Conservation (phyloP, 345 rosid genomes). For the Durio zibethinus region DNA sequence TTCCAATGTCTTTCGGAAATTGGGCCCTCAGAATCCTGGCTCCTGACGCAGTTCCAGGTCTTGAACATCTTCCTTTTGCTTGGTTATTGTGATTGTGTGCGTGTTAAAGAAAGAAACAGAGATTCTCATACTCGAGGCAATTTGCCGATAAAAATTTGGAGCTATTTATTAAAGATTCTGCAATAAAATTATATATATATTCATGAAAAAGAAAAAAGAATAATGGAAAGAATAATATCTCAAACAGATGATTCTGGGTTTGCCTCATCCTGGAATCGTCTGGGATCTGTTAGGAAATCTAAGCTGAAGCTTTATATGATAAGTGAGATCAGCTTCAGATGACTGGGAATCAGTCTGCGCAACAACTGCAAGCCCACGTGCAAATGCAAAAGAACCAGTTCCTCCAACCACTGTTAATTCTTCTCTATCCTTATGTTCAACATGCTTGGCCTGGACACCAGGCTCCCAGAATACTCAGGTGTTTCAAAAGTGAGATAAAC, state of each 20-base stretch:
- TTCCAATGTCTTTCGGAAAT: too few relatives aligned
- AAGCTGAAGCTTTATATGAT: constrained; percentile 73
- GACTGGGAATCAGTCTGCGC: constrained; percentile 23
- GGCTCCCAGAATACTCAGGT: constrained; percentile 51
- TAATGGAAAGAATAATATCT: neutral
- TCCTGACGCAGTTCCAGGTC: neutral
- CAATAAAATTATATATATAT: too few relatives aligned
- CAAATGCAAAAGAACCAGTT: constrained; percentile 77
- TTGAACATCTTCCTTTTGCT: neutral
- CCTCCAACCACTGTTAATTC: constrained; percentile 71
- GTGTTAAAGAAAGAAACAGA: too few relatives aligned
- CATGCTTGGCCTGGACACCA: constrained; percentile 54
- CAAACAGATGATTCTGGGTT: neutral
- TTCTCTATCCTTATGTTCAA: constrained; percentile 35
- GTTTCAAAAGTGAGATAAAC: constrained; percentile 67
- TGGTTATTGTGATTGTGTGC: neutral
- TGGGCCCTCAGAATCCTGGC: neutral
- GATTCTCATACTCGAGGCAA: too few relatives aligned
- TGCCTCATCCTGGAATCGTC: constrained; percentile 42
- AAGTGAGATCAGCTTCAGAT: constrained; percentile 32
- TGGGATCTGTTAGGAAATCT: constrained; percentile 54
- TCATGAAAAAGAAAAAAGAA: too few relatives aligned
- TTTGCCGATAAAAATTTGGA: neutral
- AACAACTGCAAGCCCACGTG: constrained; percentile 67
- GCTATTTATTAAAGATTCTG: neutral